Percentiles rank a stretch among this genome's conserved stretches.
These are phyloP conservation scores for Mucor mucedo DNA, from an alignment of 371 early-diverging fungal genomes.

Conservation along the genomic window DNA sequence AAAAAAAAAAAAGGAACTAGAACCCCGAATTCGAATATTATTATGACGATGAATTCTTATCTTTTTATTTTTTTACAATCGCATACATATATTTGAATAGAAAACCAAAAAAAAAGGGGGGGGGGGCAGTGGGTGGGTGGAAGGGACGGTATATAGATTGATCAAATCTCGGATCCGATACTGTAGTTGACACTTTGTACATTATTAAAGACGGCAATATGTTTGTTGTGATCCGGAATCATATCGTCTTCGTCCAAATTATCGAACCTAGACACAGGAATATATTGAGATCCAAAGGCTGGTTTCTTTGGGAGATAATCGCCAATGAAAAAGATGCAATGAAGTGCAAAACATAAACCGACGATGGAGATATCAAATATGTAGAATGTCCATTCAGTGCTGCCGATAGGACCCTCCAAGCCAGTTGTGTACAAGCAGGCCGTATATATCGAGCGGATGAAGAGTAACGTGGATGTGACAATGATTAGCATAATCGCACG, in stretches of 20 bases:
- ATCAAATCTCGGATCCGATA: not conserved
- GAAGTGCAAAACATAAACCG: not conserved
- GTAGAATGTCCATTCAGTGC: constrained; percentile 23
- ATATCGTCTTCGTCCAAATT: not conserved
- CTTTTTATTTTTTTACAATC: too few species aligned
- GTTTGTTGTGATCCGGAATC: not conserved
- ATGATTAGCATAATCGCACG: not conserved
- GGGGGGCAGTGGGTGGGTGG: too few species aligned
- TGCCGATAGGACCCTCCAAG: constrained; percentile 7
- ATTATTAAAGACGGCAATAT: constrained; percentile 3
- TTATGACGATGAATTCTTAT: too few species aligned
- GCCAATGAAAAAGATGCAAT: constrained; percentile 9
- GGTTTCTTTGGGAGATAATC: constrained; percentile 12
- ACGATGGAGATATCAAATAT: constrained; percentile 14
- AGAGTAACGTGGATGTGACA: not conserved
- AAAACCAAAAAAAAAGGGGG: too few species aligned
- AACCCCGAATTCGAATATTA: too few species aligned
- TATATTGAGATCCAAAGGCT: not conserved
- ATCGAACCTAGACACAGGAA: not conserved
- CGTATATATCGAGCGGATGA: constrained; percentile 15
- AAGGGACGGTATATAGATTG: not conserved
- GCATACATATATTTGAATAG: too few species aligned
- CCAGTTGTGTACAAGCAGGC: constrained; percentile 11
- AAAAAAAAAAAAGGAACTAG: too few species aligned
- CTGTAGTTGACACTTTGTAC: constrained; percentile 4